Conservation (phyloP, 495 filamentous ascomycete genomes). For the Cercophora samala region DNA sequence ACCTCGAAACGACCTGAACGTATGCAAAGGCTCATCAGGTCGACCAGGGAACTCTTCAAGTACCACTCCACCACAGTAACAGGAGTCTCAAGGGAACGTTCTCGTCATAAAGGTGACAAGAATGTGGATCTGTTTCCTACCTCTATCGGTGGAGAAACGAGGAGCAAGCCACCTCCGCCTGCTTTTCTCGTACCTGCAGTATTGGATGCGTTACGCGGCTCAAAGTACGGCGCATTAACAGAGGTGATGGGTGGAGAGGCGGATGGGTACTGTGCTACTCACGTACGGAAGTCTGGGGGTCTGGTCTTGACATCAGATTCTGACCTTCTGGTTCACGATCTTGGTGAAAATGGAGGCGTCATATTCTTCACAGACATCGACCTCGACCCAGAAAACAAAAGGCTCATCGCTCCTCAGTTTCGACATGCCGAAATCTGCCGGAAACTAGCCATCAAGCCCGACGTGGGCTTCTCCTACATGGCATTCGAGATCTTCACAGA, state of each 20-base stretch:
- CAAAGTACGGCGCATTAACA: conserved; percentile 48
- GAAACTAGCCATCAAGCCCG: conserved; percentile 32
- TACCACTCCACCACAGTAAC: conserved; percentile 22
- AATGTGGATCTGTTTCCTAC: conserved; percentile 23
- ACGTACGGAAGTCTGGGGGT: conserved; percentile 49
- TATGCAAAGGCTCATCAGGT: conserved; percentile 27
- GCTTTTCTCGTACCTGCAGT: conserved; percentile 67
- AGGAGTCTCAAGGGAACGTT: conserved; percentile 19
- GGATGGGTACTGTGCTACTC: conserved; percentile 61
- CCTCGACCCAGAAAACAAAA: conserved; percentile 1
- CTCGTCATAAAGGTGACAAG: conserved; percentile 1
- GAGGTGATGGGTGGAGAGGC: conserved; percentile 67
- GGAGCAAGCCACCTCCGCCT: conserved; percentile 47
- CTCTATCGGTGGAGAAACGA: conserved; percentile 12
- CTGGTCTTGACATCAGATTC: conserved; percentile 67
- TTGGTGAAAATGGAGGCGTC: conserved; percentile 56
- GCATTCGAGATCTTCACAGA: conserved; percentile 44
- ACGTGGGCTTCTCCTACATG: conserved; percentile 28
- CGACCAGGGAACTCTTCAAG: conserved; percentile 23
- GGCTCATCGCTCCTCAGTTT: conserved; percentile 40
- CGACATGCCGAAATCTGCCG: conserved; percentile 36
- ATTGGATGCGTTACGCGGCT: conserved; percentile 55
- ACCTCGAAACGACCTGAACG: conserved; percentile 30
- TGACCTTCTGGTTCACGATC: conserved; percentile 66
- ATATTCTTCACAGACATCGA: conserved; percentile 56